These are phyloP conservation scores for Dicorynia guianensis DNA, from an alignment of 306 rosid genomes.

Conservation along the genomic window DNA sequence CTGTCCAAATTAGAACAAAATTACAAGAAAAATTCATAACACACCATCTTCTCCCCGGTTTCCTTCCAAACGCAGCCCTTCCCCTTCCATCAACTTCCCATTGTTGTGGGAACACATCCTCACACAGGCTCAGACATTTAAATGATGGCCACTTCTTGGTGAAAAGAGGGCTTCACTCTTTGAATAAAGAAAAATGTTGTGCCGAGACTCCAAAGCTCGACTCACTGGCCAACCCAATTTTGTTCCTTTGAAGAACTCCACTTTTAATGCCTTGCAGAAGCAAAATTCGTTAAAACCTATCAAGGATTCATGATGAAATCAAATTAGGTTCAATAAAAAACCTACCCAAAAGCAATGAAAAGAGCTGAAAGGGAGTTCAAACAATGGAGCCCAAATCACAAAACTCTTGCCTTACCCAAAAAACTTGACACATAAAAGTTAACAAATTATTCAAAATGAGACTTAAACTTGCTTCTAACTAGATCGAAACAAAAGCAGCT, in stretches of 20 bases:
- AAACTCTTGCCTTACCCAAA: neutral
- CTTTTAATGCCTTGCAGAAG: conserved; percentile 24
- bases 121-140: too few species aligned
- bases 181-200: too few species aligned
- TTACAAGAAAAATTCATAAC: too few species aligned
- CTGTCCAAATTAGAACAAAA: too few species aligned
- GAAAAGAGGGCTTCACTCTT: too few species aligned
- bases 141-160: too few species aligned
- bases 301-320: conserved; percentile 37
- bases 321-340: conserved; percentile 33
- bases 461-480: conserved; percentile 45
- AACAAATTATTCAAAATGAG: conserved; percentile 21
- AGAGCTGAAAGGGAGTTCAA: conserved; percentile 41
- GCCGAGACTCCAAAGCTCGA: too few species aligned
- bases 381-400: conserved; percentile 22
- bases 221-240: conserved; percentile 40
- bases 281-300: conserved; percentile 46
- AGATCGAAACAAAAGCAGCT: conserved; percentile 62
- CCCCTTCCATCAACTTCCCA: too few species aligned
- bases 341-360: conserved; percentile 23
- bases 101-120: too few species aligned
- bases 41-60: too few species aligned
- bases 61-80: too few species aligned
- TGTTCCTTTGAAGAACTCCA: conserved; percentile 24
- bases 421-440: conserved; percentile 13